Evolutionary conservation across 225 moss, liverwort and hornwort species (phyloP).

Genomic region (Polytrichum formosum): DNA sequence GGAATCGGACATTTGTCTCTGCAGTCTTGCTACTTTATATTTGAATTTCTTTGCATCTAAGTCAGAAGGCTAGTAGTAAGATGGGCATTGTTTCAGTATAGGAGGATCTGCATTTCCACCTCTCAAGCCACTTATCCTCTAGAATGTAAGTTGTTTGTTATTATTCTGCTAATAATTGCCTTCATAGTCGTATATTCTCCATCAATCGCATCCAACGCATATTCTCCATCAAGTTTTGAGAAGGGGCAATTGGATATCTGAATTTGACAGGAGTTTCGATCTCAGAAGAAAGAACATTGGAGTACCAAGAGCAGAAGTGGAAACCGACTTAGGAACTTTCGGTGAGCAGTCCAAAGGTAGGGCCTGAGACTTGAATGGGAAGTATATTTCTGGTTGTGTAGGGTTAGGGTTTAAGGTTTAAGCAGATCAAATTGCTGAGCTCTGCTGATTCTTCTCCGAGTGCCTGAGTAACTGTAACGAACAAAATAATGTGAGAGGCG

Average conservation of each 20-base stretch:
- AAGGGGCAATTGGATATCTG: background rate
- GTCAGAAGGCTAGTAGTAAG: too few relatives aligned
- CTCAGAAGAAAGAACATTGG: conserved; percentile 23
- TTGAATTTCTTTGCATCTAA: too few relatives aligned
- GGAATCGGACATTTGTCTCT: too few relatives aligned
- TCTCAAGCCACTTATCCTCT: too few relatives aligned
- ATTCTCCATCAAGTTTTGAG: background rate
- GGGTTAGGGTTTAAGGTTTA: background rate
- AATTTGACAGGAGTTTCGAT: conserved; percentile 6
- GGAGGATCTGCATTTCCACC: too few relatives aligned
- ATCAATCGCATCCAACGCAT: too few relatives aligned
- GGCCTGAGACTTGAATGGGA: background rate
- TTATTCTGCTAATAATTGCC: conserved; percentile 2
- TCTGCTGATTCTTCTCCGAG: background rate
- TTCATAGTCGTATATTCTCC: background rate
- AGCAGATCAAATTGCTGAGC: background rate
- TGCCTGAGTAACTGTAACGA: background rate
- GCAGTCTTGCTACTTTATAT: too few relatives aligned
- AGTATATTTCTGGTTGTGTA: background rate
- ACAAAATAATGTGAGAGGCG: background rate
- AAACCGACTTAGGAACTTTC: conserved; percentile 13
- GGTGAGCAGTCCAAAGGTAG: conserved; percentile 26
- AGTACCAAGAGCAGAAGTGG: conserved; percentile 25
- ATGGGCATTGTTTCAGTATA: too few relatives aligned
- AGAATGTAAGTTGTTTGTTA: background rate